Percentiles rank a stretch among this genome's conserved stretches.
phyloP scores from a whole-genome alignment of 108 stramenopile genomes.

The Skeletonema grethae region DNA sequence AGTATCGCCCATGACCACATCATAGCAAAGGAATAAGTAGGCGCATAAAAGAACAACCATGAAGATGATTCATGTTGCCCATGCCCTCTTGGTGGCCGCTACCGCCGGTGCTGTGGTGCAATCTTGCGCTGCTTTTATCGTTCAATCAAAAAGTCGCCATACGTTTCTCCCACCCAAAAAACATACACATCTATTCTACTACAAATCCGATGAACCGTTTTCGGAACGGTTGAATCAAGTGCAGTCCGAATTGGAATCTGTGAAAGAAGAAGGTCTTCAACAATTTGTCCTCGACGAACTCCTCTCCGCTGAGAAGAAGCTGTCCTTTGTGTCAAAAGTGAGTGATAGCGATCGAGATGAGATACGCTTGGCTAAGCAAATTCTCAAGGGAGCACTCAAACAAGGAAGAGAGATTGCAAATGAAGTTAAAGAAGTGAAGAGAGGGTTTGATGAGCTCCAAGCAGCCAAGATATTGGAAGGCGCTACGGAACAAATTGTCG shows the following conservation, averaged over 20 bases:
- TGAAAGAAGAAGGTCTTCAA: conserved; percentile 8
- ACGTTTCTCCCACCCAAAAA: background rate
- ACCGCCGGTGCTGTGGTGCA: background rate
- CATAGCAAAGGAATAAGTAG: background rate
- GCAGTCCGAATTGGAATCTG: conserved; percentile 8
- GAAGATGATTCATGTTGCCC: background rate
- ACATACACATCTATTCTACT: background rate
- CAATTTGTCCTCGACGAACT: conserved; percentile 19
- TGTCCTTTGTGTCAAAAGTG: background rate
- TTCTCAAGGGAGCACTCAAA: conserved; percentile 4
- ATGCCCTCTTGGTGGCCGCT: background rate
- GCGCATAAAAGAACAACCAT: background rate
- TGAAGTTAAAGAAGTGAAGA: conserved; percentile 10
- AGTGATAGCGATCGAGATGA: conserved; percentile 7
- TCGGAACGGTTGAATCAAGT: conserved; percentile 20
- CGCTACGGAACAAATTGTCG: conserved; percentile 16
- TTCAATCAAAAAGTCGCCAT: background rate
- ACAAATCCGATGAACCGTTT: conserved; percentile 17
- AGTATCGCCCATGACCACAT: too few relatives aligned
- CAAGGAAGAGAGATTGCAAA: conserved; percentile 6
- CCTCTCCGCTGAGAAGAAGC: conserved; percentile 4
- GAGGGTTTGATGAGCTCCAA: conserved; percentile 15
- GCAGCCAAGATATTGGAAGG: conserved; percentile 21
- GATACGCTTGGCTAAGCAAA: conserved; percentile 11
- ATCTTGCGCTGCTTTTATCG: background rate